Base-by-base conservation (phyloP, 768 basidiomycete species). In the Guyanaporus albipodus region DNA sequence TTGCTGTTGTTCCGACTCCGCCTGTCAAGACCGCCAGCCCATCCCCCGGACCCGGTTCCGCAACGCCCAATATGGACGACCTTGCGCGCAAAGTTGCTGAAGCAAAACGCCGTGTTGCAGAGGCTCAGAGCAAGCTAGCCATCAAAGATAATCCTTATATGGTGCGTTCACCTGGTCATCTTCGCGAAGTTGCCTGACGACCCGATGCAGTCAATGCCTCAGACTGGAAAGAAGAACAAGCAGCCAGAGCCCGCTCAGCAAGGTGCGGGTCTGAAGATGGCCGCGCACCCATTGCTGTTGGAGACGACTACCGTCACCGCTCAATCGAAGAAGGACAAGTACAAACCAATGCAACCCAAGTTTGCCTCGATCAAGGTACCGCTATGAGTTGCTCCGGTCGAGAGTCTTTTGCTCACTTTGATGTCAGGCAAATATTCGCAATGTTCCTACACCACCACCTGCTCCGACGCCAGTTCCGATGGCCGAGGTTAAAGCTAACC, bases 311-410 rank as follows among this genome's bases (percentile, higher is more conserved):
- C 78, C 7, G 59, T 70, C 3, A 70, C 75, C 4, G 78, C 76
- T 3, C 83, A 84, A 67, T 84, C 83, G 22, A 89, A 88, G 69
- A 91, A 94, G 66, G 91, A 96, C 66, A 72, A 87, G 51, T 96
- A 96, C 69, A 95, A 94, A 64, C 92, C 95, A 15, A 97, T 99
- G 94, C 93, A 94, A 53, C 96, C 96, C 40, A 99, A 99, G 67
- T 99, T 98, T 66, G 90, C 94, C 0, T 91, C 91, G 4, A 93
- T 95, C 67, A 92, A 87, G 73, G 90, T 85, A 17, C 38, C 72
- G 56, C 26, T 36, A 11, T 21, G 33, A 18, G 29, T 12, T 14
- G 22, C n/a, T 28, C 12, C 27, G n/a, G 12, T 45, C 5, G 10
- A 23, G 15, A 32, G 21, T 34, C 18, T 38, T 19, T 1, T 26